Conservation (phyloP, 1,284 basidiomycete genomes). For the Thelephora terrestris region DNA sequence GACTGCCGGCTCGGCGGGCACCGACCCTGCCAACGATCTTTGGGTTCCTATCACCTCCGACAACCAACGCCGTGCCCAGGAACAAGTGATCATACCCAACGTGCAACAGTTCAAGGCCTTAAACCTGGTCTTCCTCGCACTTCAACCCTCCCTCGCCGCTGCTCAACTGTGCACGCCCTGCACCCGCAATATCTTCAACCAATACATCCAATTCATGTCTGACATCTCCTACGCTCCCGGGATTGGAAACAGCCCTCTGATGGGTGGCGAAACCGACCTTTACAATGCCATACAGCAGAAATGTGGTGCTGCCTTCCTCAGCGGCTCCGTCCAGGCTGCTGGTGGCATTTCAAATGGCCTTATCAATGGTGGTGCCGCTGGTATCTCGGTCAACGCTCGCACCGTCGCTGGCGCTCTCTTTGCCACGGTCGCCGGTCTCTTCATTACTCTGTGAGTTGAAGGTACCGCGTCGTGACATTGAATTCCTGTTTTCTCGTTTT, state of each 20-base stretch:
- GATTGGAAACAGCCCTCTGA: conserved; percentile 49
- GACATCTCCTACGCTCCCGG: conserved; percentile 66
- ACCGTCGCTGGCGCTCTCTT: no score
- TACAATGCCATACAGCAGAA: conserved; percentile 48
- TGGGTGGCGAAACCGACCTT: conserved; percentile 55
- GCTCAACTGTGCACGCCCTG: conserved; percentile 68
- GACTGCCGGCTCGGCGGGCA: conserved; percentile 7
- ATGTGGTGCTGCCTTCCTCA: conserved; percentile 60
- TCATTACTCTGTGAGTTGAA: no score
- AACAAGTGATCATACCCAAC: conserved; percentile 45
- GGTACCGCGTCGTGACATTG: no score
- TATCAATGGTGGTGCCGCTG: conserved; percentile 17
- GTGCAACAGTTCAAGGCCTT: conserved; percentile 47
- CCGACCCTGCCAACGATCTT: conserved; percentile 14
- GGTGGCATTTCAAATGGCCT: conserved; percentile 41
- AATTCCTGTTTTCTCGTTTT: no score
- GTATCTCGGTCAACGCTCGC: conserved; percentile 12
- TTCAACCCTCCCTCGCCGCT: conserved; percentile 39
- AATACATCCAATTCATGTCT: conserved; percentile 72
- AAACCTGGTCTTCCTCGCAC: conserved; percentile 77
- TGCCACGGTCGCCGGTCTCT: no score
- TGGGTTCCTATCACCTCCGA: conserved; percentile 2
- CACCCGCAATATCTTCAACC: conserved; percentile 62
- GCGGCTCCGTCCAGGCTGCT: conserved; percentile 53
- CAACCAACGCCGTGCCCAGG: conserved; percentile 19